These are phyloP conservation scores for Cladosporium sp. DNA, from an alignment of 2,329 filamentous ascomycete species.

Conservation along the genomic window DNA sequence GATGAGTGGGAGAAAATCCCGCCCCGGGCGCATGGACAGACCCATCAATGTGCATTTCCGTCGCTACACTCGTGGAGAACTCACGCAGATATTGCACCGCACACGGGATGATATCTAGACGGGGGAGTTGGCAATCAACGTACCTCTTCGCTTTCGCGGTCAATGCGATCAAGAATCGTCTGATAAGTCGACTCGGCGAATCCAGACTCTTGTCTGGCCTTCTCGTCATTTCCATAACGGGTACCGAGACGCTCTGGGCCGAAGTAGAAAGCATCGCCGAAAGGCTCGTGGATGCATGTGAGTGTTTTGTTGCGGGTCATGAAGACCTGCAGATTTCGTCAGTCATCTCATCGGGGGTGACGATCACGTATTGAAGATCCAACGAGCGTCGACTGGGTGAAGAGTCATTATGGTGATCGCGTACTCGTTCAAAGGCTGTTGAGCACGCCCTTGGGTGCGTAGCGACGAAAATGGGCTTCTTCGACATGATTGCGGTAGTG, in stretches of 20 bases:
- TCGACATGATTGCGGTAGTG: constrained; percentile 58
- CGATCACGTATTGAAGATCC: not conserved
- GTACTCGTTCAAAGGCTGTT: constrained; percentile 91
- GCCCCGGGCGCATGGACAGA: not conserved
- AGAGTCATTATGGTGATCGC: not conserved
- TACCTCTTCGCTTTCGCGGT: constrained; percentile 73
- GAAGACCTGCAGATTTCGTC: constrained; percentile 67
- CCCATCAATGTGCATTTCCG: not conserved
- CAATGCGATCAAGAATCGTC: constrained; percentile 74
- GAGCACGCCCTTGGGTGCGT: constrained; percentile 95
- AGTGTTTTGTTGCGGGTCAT: constrained; percentile 87
- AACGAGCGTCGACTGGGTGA: not conserved
- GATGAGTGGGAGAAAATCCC: not conserved
- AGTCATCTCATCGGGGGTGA: not conserved
- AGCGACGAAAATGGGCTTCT: constrained; percentile 83
- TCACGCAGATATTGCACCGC: not conserved
- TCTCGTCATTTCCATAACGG: constrained; percentile 72
- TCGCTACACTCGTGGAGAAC: not conserved
- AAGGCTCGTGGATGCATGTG: constrained; percentile 88
- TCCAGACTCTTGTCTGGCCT: constrained; percentile 57
- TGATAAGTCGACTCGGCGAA: constrained; percentile 70
- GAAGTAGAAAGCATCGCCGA: constrained; percentile 95
- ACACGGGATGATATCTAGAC: not conserved
- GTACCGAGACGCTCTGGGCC: constrained; percentile 83
- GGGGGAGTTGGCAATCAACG: constrained; percentile 30